Percentiles rank a stretch among this genome's conserved stretches.
Conservation (phyloP, 2,329 filamentous ascomycete species). For the Coccinonectria pachysandricola region DNA sequence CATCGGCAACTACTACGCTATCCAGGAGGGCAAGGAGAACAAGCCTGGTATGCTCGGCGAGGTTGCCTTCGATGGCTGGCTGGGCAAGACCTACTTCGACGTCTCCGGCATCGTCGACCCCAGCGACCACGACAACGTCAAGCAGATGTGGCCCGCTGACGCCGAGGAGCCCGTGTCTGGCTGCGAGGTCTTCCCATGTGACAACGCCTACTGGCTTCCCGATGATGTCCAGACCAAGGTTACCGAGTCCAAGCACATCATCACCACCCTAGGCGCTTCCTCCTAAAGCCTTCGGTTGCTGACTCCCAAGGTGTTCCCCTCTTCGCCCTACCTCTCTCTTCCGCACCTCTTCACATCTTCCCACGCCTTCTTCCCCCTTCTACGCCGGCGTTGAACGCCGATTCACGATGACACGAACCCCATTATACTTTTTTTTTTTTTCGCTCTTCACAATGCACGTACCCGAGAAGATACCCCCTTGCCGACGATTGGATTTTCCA, state of each 20-base stretch:
- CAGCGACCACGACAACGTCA: constrained; percentile 39
- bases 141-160: constrained; percentile 40
- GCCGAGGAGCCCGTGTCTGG: constrained; percentile 33
- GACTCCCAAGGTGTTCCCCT: too few relatives aligned
- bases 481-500: too few relatives aligned
- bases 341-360: constrained; percentile 6
- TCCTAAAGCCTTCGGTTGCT: too few relatives aligned
- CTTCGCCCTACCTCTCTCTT: constrained; percentile 6
- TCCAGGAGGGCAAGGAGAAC: constrained; percentile 32
- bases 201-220: constrained; percentile 41
- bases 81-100: constrained; percentile 43
- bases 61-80: constrained; percentile 38
- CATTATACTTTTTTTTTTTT: constrained; percentile 2
- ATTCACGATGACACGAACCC: constrained; percentile 18
- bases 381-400: constrained; percentile 18
- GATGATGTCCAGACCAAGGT: constrained; percentile 47
- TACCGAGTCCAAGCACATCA: constrained; percentile 36
- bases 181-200: constrained; percentile 41
- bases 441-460: constrained; percentile 15
- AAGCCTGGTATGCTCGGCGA: constrained; percentile 42
- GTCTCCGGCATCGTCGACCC: constrained; percentile 48
- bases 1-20: constrained; percentile 41
- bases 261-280: constrained; percentile 37
- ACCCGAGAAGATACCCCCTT: constrained; percentile 21
- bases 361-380: constrained; percentile 7